A percentile compares a stretch with the other conserved stretches of the same genome.
Evolutionary conservation across 345 rosid species (phyloP).

Genomic region (Toxicodendron radicans): DNA sequence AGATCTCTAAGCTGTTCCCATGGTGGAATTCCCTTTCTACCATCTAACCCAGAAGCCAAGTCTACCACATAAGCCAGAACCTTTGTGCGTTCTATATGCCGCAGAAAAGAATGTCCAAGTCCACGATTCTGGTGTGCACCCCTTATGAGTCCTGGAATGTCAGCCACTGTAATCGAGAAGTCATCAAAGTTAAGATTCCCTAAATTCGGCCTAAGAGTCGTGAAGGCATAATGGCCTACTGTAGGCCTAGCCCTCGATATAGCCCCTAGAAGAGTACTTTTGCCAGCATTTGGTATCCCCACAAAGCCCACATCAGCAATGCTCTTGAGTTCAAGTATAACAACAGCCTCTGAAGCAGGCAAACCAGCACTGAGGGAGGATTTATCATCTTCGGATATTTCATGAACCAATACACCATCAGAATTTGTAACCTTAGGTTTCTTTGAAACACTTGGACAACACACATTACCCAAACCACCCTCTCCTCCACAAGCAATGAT

Average conservation of each 20-base stretch:
- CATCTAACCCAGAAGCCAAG: slow-evolving; percentile 72
- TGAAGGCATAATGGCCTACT: slow-evolving; percentile 86
- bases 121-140: slow-evolving; percentile 88
- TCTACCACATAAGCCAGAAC: slow-evolving; percentile 91
- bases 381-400: slow-evolving; percentile 26
- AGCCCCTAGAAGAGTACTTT: slow-evolving; percentile 90
- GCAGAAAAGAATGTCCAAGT: slow-evolving; percentile 84
- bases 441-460: slow-evolving; percentile 39
- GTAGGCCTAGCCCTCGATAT: slow-evolving; percentile 80
- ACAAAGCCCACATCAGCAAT: slow-evolving; percentile 98
- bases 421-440: slow-evolving; percentile 36
- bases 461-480: slow-evolving; percentile 78
- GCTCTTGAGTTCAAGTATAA: slow-evolving; percentile 84
- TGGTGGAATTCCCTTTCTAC: slow-evolving; percentile 68
- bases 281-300: slow-evolving; percentile 96
- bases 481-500: slow-evolving; percentile 78
- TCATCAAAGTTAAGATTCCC: slow-evolving; percentile 79
- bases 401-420: slow-evolving; percentile 25
- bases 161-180: slow-evolving; percentile 87
- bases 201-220: slow-evolving; percentile 83
- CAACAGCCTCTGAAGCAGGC: slow-evolving; percentile 63
- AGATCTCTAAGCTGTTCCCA: slow-evolving; percentile 85
- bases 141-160: slow-evolving; percentile 90
- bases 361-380: slow-evolving; percentile 47
- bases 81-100: slow-evolving; percentile 93